Percentiles rank a stretch among this genome's conserved stretches.
These are phyloP conservation scores for Eutrema japonicum DNA, from an alignment of 345 rosid species.

Conservation along the genomic window DNA sequence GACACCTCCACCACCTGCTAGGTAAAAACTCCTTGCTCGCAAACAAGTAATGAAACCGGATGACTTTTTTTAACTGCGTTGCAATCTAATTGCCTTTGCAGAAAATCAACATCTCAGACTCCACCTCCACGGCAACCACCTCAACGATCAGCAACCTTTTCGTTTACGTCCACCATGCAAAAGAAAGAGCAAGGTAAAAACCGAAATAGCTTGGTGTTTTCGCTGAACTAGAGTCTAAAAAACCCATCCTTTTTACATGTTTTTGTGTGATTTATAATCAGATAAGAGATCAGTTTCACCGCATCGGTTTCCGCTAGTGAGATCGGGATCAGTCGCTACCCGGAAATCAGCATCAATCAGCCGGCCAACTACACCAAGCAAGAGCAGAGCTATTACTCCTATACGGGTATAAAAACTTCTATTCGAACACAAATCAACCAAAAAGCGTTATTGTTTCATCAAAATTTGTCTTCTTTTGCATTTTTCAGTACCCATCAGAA, in stretches of 20 bases:
- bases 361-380: constrained; percentile 71
- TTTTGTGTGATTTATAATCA: constrained; percentile 42
- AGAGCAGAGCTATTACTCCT: constrained; percentile 69
- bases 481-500: constrained; percentile 73
- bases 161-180: constrained; percentile 66
- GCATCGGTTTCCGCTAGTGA: constrained; percentile 74
- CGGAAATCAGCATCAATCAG: constrained; percentile 59
- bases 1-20: constrained; percentile 54
- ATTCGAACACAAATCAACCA: not conserved
- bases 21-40: constrained; percentile 48
- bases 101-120: constrained; percentile 71
- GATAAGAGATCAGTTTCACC: constrained; percentile 79
- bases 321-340: constrained; percentile 69
- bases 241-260: not conserved
- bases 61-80: constrained; percentile 11
- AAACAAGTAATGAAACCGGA: not conserved
- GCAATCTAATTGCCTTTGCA: constrained; percentile 38
- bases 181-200: constrained; percentile 65
- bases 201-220: not conserved
- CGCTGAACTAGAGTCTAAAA: not conserved
- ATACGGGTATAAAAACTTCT: constrained; percentile 54
- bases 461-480: constrained; percentile 12
- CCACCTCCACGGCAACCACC: constrained; percentile 63
- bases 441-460: constrained; percentile 1
- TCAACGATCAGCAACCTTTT: constrained; percentile 72